phyloP scores from a whole-genome alignment of 2,329 filamentous ascomycete species.

The Capronia coronata region DNA sequence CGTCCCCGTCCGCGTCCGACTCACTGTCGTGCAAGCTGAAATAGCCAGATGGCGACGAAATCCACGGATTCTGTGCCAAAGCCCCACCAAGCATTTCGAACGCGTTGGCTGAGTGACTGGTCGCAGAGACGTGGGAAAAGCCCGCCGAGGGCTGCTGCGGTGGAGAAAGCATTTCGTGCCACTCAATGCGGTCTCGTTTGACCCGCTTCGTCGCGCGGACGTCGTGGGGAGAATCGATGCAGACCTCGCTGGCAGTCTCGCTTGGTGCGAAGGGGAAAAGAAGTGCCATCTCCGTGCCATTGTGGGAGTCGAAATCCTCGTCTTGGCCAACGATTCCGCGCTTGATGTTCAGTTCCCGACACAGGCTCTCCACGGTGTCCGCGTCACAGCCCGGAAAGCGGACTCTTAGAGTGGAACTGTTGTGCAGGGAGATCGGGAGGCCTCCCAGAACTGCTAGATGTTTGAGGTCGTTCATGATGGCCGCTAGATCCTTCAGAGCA shows the following conservation, averaged over 20 bases:
- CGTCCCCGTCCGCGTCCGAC: slow-evolving; percentile 30
- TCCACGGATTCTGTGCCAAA: slow-evolving; percentile 49
- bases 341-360: slow-evolving; percentile 77
- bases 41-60: slow-evolving; percentile 49
- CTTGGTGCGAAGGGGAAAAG: slow-evolving; percentile 80
- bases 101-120: slow-evolving; percentile 22
- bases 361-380: slow-evolving; percentile 72
- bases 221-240: slow-evolving; percentile 34
- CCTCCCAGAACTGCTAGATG: slow-evolving; percentile 72
- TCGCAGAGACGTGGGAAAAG: slow-evolving; percentile 28
- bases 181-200: slow-evolving; percentile 44
- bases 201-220: slow-evolving; percentile 28
- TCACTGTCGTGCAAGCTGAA: slow-evolving; percentile 53
- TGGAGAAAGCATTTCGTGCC: slow-evolving; percentile 53
- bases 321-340: slow-evolving; percentile 76
- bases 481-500: slow-evolving; percentile 73
- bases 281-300: slow-evolving; percentile 66
- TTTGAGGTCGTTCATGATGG: slow-evolving; percentile 73
- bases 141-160: slow-evolving; percentile 24
- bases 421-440: slow-evolving; percentile 69
- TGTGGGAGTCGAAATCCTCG: slow-evolving; percentile 60
- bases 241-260: slow-evolving; percentile 42
- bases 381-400: slow-evolving; percentile 88
- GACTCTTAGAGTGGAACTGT: slow-evolving; percentile 62
- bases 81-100: slow-evolving; percentile 33